These are phyloP conservation scores for Apiospora koreana DNA, from an alignment of 2,329 filamentous ascomycete genomes.

Conservation along the genomic window DNA sequence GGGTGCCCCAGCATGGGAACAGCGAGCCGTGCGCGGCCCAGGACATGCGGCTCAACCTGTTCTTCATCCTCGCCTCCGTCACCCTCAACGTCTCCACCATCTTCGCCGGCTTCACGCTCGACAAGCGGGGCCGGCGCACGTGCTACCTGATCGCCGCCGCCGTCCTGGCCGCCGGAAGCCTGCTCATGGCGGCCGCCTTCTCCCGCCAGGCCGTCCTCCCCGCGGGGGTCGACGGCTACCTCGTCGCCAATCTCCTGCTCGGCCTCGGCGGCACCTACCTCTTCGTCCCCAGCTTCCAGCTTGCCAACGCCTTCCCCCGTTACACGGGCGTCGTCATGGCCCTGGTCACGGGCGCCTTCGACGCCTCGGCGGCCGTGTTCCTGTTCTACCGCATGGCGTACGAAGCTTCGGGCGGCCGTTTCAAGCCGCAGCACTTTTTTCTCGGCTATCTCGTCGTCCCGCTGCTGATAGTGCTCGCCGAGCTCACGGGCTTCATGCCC, in stretches of 20 bases:
- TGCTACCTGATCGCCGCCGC: slow-evolving; percentile 62
- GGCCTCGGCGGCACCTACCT: slow-evolving; percentile 64
- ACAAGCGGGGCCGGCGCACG: slow-evolving; percentile 64
- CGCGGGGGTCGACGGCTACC: slow-evolving; percentile 56
- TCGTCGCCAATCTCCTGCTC: slow-evolving; percentile 59
- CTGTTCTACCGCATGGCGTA: slow-evolving; percentile 59
- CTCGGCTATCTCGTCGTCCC: slow-evolving; percentile 40
- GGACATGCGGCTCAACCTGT: slow-evolving; percentile 59
- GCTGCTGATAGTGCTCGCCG: slow-evolving; percentile 36
- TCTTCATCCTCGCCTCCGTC: slow-evolving; percentile 70
- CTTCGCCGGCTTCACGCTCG: slow-evolving; percentile 66
- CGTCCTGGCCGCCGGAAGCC: slow-evolving; percentile 58
- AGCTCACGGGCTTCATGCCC: slow-evolving; percentile 40
- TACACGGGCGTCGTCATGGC: slow-evolving; percentile 62
- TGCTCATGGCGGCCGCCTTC: slow-evolving; percentile 61
- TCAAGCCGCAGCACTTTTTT: slow-evolving; percentile 42
- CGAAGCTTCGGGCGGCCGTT: slow-evolving; percentile 40
- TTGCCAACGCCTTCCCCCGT: slow-evolving; percentile 64
- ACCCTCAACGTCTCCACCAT: slow-evolving; percentile 68
- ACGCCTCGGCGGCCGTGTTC: slow-evolving; percentile 63
- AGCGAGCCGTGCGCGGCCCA: slow-evolving; percentile 53
- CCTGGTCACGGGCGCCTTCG: slow-evolving; percentile 63
- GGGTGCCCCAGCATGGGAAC: slow-evolving; percentile 37
- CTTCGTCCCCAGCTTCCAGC: slow-evolving; percentile 65
- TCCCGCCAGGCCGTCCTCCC: slow-evolving; percentile 38